These are phyloP conservation scores for Penicillium crystallinum DNA, from an alignment of 495 filamentous ascomycete genomes.

Conservation along the genomic window DNA sequence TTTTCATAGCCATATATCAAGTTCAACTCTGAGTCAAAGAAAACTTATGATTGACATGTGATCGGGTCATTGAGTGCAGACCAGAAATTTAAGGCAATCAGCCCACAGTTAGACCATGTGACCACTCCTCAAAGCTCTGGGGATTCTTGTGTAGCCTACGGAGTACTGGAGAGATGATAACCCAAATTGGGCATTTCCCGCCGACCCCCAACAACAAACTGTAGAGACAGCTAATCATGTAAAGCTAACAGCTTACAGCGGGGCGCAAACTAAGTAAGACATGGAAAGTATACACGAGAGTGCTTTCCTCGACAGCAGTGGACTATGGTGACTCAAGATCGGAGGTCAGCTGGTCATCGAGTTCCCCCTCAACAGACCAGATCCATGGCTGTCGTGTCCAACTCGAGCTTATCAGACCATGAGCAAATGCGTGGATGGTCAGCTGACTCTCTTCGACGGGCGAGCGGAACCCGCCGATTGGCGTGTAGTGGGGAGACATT, in stretches of 20 bases:
- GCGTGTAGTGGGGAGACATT: conserved; percentile 1
- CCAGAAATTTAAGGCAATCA: conserved; percentile 5
- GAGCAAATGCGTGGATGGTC: neutral
- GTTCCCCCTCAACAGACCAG: neutral
- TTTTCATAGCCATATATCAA: neutral
- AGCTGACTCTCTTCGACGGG: conserved; percentile 5
- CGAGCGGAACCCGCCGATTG: conserved; percentile 7
- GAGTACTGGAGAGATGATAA: no score
- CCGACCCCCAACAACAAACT: conserved; percentile 1
- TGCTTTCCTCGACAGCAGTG: neutral
- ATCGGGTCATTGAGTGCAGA: neutral
- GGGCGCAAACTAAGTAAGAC: neutral
- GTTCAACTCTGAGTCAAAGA: neutral
- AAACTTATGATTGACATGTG: conserved; percentile 4
- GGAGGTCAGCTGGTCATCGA: conserved; percentile 4
- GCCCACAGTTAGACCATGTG: neutral
- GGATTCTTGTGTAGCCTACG: neutral
- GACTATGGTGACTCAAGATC: conserved; percentile 7
- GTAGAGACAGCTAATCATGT: neutral
- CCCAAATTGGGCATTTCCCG: neutral
- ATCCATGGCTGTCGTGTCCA: conserved; percentile 6
- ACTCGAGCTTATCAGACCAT: conserved; percentile 2
- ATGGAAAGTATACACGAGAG: neutral
- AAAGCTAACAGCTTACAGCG: conserved; percentile 1
- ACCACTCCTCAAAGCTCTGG: neutral